These are phyloP conservation scores for Plasmodium blacklocki DNA, from an alignment of 169 alveolate genomes.

Conservation along the genomic window DNA sequence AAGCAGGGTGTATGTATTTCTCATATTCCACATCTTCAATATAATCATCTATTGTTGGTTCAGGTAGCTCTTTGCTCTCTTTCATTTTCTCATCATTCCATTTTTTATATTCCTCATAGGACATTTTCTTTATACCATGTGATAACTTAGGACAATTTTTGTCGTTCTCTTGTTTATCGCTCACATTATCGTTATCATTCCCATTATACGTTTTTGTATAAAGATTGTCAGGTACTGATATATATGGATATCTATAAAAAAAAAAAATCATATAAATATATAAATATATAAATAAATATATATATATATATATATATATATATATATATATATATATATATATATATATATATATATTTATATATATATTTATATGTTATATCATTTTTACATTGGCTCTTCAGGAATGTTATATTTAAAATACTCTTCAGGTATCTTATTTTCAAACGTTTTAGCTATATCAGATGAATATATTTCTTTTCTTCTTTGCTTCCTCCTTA, in stretches of 20 bases:
- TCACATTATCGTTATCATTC: neutral
- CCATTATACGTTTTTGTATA: constrained; percentile 23
- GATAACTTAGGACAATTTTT: too few relatives aligned
- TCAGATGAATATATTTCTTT: constrained; percentile 12
- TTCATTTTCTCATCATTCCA: constrained; percentile 1
- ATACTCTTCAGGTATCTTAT: constrained; percentile 48
- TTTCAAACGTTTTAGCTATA: constrained; percentile 5
- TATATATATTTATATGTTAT: neutral
- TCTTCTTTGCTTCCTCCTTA: constrained; percentile 7
- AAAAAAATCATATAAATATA: neutral
- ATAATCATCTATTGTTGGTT: constrained; percentile 69
- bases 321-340: neutral
- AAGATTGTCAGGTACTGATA: constrained; percentile 35
- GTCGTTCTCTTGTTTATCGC: neutral
- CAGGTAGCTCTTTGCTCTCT: constrained; percentile 16
- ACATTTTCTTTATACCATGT: constrained; percentile 3
- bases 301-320: neutral
- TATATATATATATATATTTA: neutral
- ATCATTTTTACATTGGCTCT: constrained; percentile 51
- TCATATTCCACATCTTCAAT: constrained; percentile 45
- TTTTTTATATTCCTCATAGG: constrained; percentile 16
- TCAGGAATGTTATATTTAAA: constrained; percentile 44
- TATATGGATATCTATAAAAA: constrained; percentile 38
- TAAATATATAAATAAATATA: neutral
- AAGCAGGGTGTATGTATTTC: constrained; percentile 29